Conservation (phyloP, 1,284 basidiomycete species). For the Melampsora larici-populina region DNA sequence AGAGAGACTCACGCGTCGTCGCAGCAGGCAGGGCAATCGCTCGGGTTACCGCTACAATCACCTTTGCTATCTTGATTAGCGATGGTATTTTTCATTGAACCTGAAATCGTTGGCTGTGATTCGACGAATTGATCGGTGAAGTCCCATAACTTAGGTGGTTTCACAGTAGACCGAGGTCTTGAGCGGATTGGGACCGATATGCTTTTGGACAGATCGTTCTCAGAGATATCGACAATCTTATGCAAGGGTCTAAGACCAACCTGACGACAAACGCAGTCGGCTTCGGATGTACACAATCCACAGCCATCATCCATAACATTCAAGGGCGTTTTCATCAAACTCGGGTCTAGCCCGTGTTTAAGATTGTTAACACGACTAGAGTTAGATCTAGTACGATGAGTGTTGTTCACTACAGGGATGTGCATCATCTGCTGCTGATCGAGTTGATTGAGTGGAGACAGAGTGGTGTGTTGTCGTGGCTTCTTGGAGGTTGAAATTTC, state of each 20-base stretch:
- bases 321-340: slow-evolving; percentile 8
- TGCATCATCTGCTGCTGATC: neutral
- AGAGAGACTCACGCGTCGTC: slow-evolving; percentile 35
- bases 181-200: slow-evolving; percentile 26
- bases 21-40: slow-evolving; percentile 37
- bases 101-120: neutral
- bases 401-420: neutral
- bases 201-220: neutral
- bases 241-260: slow-evolving; percentile 33
- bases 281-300: slow-evolving; percentile 42
- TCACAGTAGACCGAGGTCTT: slow-evolving; percentile 15
- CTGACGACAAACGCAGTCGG: slow-evolving; percentile 39
- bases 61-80: slow-evolving; percentile 1
- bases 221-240: slow-evolving; percentile 18
- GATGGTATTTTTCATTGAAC: neutral
- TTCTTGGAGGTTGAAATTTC: slow-evolving; percentile 1
- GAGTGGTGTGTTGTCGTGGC: neutral
- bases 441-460: neutral
- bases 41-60: slow-evolving; percentile 40
- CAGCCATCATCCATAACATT: slow-evolving; percentile 29
- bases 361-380: neutral
- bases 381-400: neutral
- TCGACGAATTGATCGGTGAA: slow-evolving; percentile 15
- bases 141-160: slow-evolving; percentile 20
- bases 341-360: neutral